Evolutionary conservation across 148 eudicot species (phyloP).

Genomic region (Diospyros kaki): DNA sequence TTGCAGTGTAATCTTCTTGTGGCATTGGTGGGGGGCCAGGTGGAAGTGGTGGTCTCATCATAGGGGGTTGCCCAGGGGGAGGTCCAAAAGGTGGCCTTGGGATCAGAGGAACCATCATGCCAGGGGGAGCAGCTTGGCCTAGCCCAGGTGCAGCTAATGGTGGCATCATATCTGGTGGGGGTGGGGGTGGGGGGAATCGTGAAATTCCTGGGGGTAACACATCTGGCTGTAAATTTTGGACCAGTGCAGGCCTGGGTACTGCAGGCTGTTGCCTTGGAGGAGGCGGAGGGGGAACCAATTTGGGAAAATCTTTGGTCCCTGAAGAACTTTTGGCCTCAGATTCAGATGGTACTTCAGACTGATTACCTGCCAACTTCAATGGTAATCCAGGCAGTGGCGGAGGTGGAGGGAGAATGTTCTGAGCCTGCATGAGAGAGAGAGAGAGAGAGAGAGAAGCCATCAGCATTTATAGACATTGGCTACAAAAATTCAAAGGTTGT

Average conservation of each 20-base stretch:
- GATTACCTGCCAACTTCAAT: slow-evolving; percentile 31
- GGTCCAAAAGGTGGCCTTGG: slow-evolving; percentile 86
- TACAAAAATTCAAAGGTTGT: not conserved
- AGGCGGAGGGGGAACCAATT: slow-evolving; percentile 68
- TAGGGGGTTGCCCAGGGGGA: slow-evolving; percentile 70
- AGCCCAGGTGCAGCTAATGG: slow-evolving; percentile 51
- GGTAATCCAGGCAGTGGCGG: slow-evolving; percentile 81
- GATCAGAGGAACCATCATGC: slow-evolving; percentile 64
- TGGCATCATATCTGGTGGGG: slow-evolving; percentile 61
- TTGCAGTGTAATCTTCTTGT: slow-evolving; percentile 30
- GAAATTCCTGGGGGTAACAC: slow-evolving; percentile 82
- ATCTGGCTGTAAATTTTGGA: slow-evolving; percentile 59
- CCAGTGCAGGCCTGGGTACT: slow-evolving; percentile 39
- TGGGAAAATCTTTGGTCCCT: slow-evolving; percentile 47
- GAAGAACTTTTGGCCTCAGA: slow-evolving; percentile 43
- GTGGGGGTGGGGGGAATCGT: slow-evolving; percentile 73
- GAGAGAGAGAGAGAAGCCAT: slow-evolving; percentile 8
- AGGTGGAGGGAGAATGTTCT: slow-evolving; percentile 61
- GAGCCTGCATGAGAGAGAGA: slow-evolving; percentile 36
- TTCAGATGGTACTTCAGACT: slow-evolving; percentile 43
- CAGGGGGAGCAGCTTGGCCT: slow-evolving; percentile 57
- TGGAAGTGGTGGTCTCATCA: slow-evolving; percentile 98
- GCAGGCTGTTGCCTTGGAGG: slow-evolving; percentile 69
- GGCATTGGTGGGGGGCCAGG: slow-evolving; percentile 90
- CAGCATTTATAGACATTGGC: not conserved